These are phyloP conservation scores for Crithidia mellificae DNA, from an alignment of 208 protist species.

Conservation along the genomic window DNA sequence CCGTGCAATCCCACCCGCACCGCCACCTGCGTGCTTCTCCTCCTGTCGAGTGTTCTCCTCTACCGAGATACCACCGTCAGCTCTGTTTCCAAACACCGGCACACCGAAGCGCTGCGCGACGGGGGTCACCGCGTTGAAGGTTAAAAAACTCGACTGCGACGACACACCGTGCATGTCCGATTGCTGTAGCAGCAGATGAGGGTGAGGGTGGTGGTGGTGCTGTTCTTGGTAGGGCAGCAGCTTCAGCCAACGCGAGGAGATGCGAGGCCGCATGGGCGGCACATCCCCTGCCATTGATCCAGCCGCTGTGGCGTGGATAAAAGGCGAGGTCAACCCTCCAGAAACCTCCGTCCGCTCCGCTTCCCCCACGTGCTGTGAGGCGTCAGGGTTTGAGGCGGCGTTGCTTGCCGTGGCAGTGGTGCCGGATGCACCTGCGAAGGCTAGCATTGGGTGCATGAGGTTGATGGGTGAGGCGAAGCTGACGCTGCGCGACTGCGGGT, in stretches of 20 bases:
- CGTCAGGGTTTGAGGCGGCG: too few relatives aligned
- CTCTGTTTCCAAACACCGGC: neutral
- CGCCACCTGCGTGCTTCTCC: neutral
- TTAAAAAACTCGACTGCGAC: constrained; percentile 21
- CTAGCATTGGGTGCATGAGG: neutral
- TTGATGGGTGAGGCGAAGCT: neutral
- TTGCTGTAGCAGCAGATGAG: too few relatives aligned
- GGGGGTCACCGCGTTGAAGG: constrained; percentile 2
- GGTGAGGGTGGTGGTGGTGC: neutral
- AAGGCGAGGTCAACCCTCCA: neutral
- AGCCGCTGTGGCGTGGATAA: too few relatives aligned
- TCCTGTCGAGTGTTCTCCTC: neutral
- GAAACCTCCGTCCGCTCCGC: neutral
- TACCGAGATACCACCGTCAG: too few relatives aligned
- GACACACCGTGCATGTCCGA: neutral
- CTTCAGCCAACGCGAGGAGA: constrained; percentile 1
- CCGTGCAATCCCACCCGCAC: too few relatives aligned
- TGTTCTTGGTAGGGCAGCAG: constrained; percentile 6
- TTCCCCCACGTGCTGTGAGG: too few relatives aligned
- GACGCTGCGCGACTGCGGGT: neutral
- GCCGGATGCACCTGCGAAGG: neutral
- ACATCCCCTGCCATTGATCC: neutral
- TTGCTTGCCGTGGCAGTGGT: too few relatives aligned
- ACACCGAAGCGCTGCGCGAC: constrained; percentile 1
- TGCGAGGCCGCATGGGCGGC: neutral